Evolutionary conservation across 192 early-diverging fungal species (phyloP).

Genomic region (Coemansia interrupta): DNA sequence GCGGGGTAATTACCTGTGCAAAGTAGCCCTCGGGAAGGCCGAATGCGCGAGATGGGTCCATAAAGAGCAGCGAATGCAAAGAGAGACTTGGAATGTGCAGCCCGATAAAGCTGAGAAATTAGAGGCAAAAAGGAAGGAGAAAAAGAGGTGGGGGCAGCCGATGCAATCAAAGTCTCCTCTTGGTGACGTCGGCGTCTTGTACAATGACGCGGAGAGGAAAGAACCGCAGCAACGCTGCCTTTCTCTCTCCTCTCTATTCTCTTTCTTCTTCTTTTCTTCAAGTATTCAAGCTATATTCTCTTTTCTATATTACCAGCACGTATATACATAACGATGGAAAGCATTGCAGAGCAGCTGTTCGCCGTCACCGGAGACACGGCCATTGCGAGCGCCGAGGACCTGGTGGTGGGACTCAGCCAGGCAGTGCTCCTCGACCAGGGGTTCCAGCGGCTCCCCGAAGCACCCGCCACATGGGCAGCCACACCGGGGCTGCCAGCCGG

Average conservation of each 20-base stretch:
- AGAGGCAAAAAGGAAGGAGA: not conserved
- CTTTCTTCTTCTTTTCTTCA: conserved; percentile 1
- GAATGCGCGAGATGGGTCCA: conserved; percentile 50
- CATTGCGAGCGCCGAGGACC: conserved; percentile 23
- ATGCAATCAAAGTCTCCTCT: not conserved
- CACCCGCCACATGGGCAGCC: not conserved
- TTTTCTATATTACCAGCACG: not conserved
- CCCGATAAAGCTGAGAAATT: not conserved
- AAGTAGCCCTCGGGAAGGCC: conserved; percentile 49
- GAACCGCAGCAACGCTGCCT: too few species aligned
- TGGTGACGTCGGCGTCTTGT: not conserved
- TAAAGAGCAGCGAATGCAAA: not conserved
- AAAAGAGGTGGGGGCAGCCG: not conserved
- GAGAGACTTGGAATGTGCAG: not conserved
- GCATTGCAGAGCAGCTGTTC: conserved; percentile 6
- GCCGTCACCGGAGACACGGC: conserved; percentile 14
- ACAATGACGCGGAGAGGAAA: too few species aligned
- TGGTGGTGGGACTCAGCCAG: conserved; percentile 35
- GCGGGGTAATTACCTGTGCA: conserved; percentile 34
- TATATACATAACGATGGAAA: conserved; percentile 1
- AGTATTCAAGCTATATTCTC: not conserved
- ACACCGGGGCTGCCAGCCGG: conserved; percentile 27
- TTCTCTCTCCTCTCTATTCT: not conserved
- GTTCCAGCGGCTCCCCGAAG: conserved; percentile 11
- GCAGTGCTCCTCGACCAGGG: conserved; percentile 23